phyloP scores from a whole-genome alignment of 2,329 filamentous ascomycete species.

The Alternaria triticimaculans region DNA sequence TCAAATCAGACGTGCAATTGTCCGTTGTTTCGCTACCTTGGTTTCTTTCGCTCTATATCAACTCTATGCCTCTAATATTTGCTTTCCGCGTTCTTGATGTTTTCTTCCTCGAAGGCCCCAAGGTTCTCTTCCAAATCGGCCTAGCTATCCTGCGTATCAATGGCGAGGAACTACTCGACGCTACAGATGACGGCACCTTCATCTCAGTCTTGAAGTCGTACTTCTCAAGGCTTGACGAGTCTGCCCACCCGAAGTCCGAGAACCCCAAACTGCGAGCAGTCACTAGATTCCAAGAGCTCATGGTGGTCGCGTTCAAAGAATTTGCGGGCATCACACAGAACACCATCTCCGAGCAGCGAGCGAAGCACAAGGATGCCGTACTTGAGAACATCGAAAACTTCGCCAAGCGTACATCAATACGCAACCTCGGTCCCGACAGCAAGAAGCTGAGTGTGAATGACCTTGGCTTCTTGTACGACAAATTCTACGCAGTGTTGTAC shows the following conservation, averaged over 20 bases:
- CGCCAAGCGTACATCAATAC: conserved; percentile 93
- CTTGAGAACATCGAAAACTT: conserved; percentile 97
- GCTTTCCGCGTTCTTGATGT: conserved; percentile 96
- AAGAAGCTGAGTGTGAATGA: conserved; percentile 87
- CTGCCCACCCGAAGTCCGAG: conserved; percentile 92
- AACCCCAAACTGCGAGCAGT: conserved; percentile 94
- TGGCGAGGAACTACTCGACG: conserved; percentile 92
- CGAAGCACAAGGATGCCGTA: conserved; percentile 93
- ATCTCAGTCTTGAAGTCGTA: conserved; percentile 96
- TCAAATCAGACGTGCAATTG: conserved; percentile 94
- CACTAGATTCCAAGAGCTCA: conserved; percentile 95
- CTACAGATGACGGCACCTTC: conserved; percentile 92
- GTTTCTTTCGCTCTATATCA: conserved; percentile 98
- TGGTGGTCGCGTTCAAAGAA: conserved; percentile 99
- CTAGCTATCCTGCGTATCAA: conserved; percentile 97
- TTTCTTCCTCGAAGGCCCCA: conserved; percentile 97
- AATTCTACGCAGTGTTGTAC: conserved; percentile 91
- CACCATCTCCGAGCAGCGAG: conserved; percentile 85
- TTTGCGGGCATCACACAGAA: conserved; percentile 94
- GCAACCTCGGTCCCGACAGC: conserved; percentile 94
- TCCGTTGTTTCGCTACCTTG: conserved; percentile 97
- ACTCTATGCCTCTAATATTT: conserved; percentile 98
- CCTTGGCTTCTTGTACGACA: conserved; percentile 87
- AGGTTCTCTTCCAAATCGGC: conserved; percentile 96
- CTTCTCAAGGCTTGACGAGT: conserved; percentile 91